Evolutionary conservation across 1,139 yeast species (phyloP).

Genomic region (Taphrina wiesneri): DNA sequence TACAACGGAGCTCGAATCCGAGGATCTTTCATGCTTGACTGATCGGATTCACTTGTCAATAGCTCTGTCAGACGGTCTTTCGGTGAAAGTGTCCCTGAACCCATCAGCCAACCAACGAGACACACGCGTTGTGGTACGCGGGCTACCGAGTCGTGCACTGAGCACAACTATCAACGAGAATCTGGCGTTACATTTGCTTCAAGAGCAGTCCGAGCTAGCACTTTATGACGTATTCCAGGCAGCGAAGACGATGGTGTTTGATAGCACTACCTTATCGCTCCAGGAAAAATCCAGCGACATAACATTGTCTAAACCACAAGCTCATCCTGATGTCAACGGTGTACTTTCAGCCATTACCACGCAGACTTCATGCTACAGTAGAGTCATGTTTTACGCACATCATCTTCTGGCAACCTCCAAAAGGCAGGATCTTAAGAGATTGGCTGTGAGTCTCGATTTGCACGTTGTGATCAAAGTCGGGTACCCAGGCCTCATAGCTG

Average conservation of each 20-base stretch:
- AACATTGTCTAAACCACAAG: not conserved
- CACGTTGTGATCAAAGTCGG: not conserved
- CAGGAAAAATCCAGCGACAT: not conserved
- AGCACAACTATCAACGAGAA: not conserved
- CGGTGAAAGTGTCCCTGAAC: not conserved
- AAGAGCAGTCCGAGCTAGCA: not conserved
- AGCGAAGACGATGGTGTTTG: not conserved
- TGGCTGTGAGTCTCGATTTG: not conserved
- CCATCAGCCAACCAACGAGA: not conserved
- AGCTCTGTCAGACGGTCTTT: not conserved
- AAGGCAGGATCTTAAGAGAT: constrained; percentile 13
- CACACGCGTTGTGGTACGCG: not conserved
- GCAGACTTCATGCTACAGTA: not conserved
- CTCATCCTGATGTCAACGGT: not conserved
- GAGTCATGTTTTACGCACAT: constrained; percentile 27
- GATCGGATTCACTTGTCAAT: not conserved
- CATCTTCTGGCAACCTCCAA: constrained; percentile 35
- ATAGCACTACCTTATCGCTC: not conserved
- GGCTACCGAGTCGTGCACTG: not conserved
- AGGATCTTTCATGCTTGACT: not conserved
- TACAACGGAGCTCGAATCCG: not conserved
- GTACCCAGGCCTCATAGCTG: constrained; percentile 20
- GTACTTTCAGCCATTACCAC: not conserved
- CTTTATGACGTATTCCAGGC: not conserved
- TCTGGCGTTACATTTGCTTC: not conserved